Conservation (phyloP, 306 rosid genomes). For the Ochetophila trinervis region DNA sequence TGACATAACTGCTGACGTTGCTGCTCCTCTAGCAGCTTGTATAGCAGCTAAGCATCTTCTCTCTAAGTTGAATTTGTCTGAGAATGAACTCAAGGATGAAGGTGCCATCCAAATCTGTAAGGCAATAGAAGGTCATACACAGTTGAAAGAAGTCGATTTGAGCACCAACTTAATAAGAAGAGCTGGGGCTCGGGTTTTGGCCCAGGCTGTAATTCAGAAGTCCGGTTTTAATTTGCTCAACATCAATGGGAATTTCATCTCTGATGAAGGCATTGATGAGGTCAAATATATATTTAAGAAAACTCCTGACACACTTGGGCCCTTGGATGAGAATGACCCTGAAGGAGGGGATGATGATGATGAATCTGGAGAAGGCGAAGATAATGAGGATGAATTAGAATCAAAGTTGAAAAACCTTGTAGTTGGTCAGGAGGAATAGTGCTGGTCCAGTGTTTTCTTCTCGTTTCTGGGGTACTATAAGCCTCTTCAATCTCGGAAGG, state of each 20-base stretch:
- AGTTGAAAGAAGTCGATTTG: constrained; percentile 73
- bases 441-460: not conserved
- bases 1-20: constrained; percentile 74
- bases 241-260: constrained; percentile 76
- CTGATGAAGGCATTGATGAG: constrained; percentile 77
- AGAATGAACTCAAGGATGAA: constrained; percentile 89
- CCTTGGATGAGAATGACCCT: constrained; percentile 86
- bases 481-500: constrained; percentile 19
- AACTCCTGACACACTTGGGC: constrained; percentile 52
- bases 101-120: constrained; percentile 67
- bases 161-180: constrained; percentile 58
- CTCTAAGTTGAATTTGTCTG: constrained; percentile 63
- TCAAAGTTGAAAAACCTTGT: constrained; percentile 79
- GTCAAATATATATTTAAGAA: constrained; percentile 57
- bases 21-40: constrained; percentile 60
- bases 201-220: constrained; percentile 60
- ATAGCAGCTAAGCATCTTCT: constrained; percentile 52
- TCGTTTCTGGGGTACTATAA: not conserved
- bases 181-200: constrained; percentile 78
- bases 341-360: constrained; percentile 59
- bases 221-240: constrained; percentile 59
- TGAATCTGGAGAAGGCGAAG: constrained; percentile 43
- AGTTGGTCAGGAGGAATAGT: constrained; percentile 42
- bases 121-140: constrained; percentile 55
- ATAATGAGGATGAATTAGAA: constrained; percentile 51